These are phyloP conservation scores for Cyathus striatus DNA, from an alignment of 768 basidiomycete genomes.

Conservation along the genomic window DNA sequence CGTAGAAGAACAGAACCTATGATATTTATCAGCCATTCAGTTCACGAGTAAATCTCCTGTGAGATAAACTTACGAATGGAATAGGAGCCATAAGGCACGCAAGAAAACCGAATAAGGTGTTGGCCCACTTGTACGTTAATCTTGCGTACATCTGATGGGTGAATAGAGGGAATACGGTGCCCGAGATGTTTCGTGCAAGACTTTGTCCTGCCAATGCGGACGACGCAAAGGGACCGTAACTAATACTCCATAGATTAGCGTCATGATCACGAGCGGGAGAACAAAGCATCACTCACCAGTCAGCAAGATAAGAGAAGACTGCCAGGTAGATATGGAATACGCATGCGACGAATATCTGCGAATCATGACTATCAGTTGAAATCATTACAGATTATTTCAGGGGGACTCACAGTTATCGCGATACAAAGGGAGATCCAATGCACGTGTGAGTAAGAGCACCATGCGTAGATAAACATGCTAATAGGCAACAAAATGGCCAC, in stretches of 20 bases:
- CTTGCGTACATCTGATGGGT: constrained; percentile 51
- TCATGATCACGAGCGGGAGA: background rate
- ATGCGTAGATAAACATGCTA: constrained; percentile 72
- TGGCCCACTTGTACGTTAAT: constrained; percentile 58
- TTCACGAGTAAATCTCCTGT: background rate
- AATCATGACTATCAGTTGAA: background rate
- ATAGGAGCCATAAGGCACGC: constrained; percentile 53
- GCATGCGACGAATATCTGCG: constrained; percentile 45
- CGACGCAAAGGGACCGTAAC: constrained; percentile 60
- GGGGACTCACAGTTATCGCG: constrained; percentile 36
- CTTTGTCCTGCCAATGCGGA: constrained; percentile 68
- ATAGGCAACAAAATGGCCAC: constrained; percentile 48
- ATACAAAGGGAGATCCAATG: constrained; percentile 60
- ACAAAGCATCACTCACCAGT: constrained; percentile 39
- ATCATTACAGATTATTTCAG: constrained; percentile 4
- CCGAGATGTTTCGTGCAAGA: constrained; percentile 50
- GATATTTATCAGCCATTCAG: constrained; percentile 1
- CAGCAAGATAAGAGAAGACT: constrained; percentile 58
- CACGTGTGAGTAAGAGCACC: constrained; percentile 50
- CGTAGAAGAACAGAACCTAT: constrained; percentile 38
- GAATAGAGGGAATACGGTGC: constrained; percentile 57
- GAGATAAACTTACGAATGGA: constrained; percentile 40
- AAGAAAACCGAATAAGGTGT: constrained; percentile 50
- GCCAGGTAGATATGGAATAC: constrained; percentile 51
- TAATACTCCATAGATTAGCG: constrained; percentile 7